Base-by-base conservation (phyloP, 768 basidiomycete genomes). In the Hemileccinum rubropunctum region DNA sequence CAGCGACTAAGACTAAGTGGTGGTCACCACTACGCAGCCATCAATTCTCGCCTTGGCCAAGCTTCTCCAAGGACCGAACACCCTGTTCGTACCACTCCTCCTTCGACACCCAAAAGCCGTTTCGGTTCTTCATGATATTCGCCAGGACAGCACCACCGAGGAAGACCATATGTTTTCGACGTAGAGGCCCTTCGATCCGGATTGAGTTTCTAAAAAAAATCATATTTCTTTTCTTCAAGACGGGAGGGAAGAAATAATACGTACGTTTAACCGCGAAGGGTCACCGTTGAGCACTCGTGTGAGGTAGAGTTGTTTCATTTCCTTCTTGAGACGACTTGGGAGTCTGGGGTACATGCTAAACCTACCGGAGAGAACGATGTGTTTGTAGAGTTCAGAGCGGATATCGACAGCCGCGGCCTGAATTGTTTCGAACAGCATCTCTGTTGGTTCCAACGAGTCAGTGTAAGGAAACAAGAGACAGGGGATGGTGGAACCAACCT, bases 91-190 rank as follows among this genome's bases (percentile, higher is more conserved):
- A 85, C 93, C 94, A 98, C 69, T 98, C 94, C 58, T 91, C 91
- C 54, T 87, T 78, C 47, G 91, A 78, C 66, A 98, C 87, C 95
- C 95, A 97, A 75, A 98, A 99, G 63, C 91, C 90, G 64, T 90
- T 82, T 9, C 91, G 82, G 64, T 76, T 79, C 75, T 95, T 95
- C 97, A 98, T 98, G 72, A 98, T 98, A 70, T 98, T 95, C 3
- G 94, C 95, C 27, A 99, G 75, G 6, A 98, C 95, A n/a, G 93
- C 95, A 41, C 97, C 97, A 21, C 97, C 97, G 8, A 98, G 81
- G 85, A 98, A 98, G 33, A 98, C 95, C 95, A 97, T 97, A 71
- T 98, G 95, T 71, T 98, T 98, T 64, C 97, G 82, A 64, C 94
- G 86, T 27, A 97, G 97, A 26, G 95, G 93, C 70, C 98, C 97